Base-by-base conservation (phyloP, 345 rosid genomes). In the Populus deltoides region DNA sequence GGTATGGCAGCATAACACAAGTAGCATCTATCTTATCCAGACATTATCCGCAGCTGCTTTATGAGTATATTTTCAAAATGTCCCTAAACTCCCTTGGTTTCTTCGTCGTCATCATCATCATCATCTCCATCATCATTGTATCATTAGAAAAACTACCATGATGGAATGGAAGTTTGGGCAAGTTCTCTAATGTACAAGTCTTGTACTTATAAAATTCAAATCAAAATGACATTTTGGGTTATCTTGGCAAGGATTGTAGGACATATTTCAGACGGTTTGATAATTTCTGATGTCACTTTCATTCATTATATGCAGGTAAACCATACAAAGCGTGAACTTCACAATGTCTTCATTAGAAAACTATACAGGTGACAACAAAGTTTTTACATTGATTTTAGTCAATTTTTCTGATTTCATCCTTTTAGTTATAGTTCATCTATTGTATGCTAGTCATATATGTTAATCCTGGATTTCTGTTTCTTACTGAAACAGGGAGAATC, bases 301-400 rank as follows among this genome's bases (percentile, higher is more conserved):
- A 22, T 17, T 16, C 59, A 53, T 51, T 15, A 10, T 77, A 16
- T 77, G 80, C 83, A 97, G 99, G 99, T 97, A 72, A 90, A 94
- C 77, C 97, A 92, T 84, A 91, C 99, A 2, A 97, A 97, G 85
- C 94, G 99, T 2, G 98, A 97, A 83, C 81, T 97, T 83, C 99
- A 94, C 86, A 97, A 94, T 76, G 88, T 94, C 77, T 92, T 97
- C 86, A 97, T 97, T 76, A 90, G 82, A 85, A 97, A 92, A 88
- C 98, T 97, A 61, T 97, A 94, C 91, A 92, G 99, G 99, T 94
- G 81, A 84, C 62, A 35, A 59, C 25, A 12, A 43, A 27, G 22
- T 2, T 49, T 10, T 13, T 68, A 24, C 16, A 8, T 72, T 72
- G 68, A 35, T 55, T 24, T 18, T 74, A 63, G 16, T 68, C 61